phyloP scores from a whole-genome alignment of 169 alveolate species.

The Plasmodium falciparum region DNA sequence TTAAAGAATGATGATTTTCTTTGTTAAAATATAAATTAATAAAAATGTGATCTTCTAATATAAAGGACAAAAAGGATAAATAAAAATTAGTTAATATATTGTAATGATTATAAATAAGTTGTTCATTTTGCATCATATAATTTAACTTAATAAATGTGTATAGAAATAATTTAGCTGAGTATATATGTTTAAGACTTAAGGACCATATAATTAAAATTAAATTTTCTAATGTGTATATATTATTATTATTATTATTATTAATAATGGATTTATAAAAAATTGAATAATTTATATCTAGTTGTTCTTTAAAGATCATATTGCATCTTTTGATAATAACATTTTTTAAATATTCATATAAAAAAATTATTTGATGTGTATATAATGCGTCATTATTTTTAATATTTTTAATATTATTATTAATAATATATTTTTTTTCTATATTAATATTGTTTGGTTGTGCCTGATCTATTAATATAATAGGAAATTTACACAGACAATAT shows the following conservation, averaged over 20 bases:
- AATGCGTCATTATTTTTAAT: conserved; percentile 13
- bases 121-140: conserved; percentile 3
- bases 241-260: neutral
- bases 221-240: conserved; percentile 24
- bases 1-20: conserved; percentile 44
- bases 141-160: conserved; percentile 33
- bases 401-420: neutral
- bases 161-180: conserved; percentile 66
- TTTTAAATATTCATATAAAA: conserved; percentile 69
- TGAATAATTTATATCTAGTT: too few relatives aligned
- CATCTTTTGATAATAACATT: conserved; percentile 54
- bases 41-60: conserved; percentile 17
- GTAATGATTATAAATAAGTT: conserved; percentile 9
- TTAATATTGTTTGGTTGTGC: too few relatives aligned
- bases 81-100: conserved; percentile 59
- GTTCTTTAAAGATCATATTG: neutral
- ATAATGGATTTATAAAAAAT: too few relatives aligned
- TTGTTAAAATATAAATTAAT: conserved; percentile 68
- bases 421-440: neutral
- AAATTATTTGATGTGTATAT: neutral
- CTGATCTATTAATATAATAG: conserved; percentile 17
- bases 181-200: conserved; percentile 57
- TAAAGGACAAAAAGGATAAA: conserved; percentile 44
- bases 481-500: conserved; percentile 62
- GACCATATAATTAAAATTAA: conserved; percentile 59